Evolutionary conservation across 1,284 basidiomycete species (phyloP), one percentile per base, ranked within the genome.

Genomic region (Somion occarium): DNA sequence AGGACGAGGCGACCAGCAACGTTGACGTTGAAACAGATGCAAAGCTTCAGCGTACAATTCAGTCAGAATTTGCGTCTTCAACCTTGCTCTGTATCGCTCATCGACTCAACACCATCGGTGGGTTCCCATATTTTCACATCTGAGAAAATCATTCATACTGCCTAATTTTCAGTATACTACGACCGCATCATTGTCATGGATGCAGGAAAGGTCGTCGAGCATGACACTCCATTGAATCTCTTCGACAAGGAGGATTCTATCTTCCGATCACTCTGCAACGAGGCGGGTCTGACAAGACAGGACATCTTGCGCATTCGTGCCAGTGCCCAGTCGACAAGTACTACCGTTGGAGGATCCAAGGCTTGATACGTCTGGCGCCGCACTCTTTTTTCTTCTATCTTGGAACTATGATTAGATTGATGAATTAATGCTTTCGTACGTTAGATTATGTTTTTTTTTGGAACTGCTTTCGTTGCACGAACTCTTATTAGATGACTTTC

Each of bases 1-100:
- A 80, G 75, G 84, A 85, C 58, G 86, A 91, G 65, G 88, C 89
- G 0, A 92, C 90, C 1, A 88, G 87, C n/a, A 88, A 78, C 45
- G 87, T 93, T 18, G 91, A 94, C 57, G 80, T 87, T 23, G 88
- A 90, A 60, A 91, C 86, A 24, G 89, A 92, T 64, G 77, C 85
- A 2, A 85, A 85, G 66, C 72, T 92, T 38, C 88, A 90, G 57
- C 72, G 73, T 22, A 90, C 88, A 0, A 89, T 93, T 52, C 80
- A 83, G 59, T 75, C 76, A 25, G 85, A 88, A 59, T 90, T 91
- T 60, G 71, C 78, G 1, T 57, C 70, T 1, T 77, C 76, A 19
- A 85, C 82, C 0, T 69, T 91, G 54, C 66, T 91, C 24, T 88
- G 85, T 59, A 88, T 91, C 49, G 88, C 88, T 2, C 86, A 88